Base-by-base conservation (phyloP, 805 yeast genomes). In the Saccharomycopsis microspora region DNA sequence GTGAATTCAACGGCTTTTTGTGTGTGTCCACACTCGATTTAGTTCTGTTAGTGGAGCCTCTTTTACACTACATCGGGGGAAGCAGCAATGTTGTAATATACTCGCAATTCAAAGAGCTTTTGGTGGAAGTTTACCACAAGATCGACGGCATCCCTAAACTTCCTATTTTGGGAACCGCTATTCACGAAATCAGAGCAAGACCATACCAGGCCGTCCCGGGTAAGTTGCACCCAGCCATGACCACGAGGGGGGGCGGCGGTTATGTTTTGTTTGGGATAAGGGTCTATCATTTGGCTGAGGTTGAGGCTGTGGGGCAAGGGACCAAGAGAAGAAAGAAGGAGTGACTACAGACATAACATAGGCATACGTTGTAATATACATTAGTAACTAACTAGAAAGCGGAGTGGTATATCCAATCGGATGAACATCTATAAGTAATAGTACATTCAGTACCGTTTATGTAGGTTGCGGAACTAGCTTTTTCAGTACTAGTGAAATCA, bases 191-290 rank as follows among this genome's bases (percentile, higher is more conserved):
- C 1, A 72, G 85, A 53, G 93, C 84, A 8, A 75, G 97, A 54
- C 81, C 80, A 44, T 89, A 83, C 61, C 99, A 93, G 67, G 87
- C 97, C 3, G 78, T 90, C 32, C 86, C 95, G 19, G 98, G 97
- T 5, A 80, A 94, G 60, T 69, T 90, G 58, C 99, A 93, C 63
- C 99, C 99, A 0, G 60, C 81, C 51, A 93, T 93, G 99, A 85
- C 97, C 0, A 80, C 82, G 72, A 74, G 86, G 57, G 88, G 95
- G 5, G 89, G 83, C 49, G 97, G 97, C 34, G 99, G 99, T 0
- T 90, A 78, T 61, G 61, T 93, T 3, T 67, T 88, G 55, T 74
- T 79, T 68, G 95, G 90, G 3, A 75, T 85, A 10, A 71, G 85
- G 43, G 97, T 93, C 0, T 66, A 78, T 46, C 96, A 96, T 2